phyloP scores from a whole-genome alignment of 2,329 filamentous ascomycete species.

The Claviceps capensis region DNA sequence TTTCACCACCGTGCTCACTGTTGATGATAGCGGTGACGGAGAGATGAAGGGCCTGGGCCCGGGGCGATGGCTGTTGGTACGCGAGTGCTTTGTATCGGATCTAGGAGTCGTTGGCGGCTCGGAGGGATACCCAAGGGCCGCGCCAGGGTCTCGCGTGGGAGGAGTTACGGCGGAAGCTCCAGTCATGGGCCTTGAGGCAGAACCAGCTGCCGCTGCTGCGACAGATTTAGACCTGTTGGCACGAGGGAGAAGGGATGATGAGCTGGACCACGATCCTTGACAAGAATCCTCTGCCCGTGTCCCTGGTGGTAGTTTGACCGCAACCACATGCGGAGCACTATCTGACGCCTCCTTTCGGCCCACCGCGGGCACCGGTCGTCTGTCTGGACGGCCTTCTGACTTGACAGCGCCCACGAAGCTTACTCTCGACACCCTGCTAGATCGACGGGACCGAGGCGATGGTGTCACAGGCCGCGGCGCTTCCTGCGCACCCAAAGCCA shows the following conservation, averaged over 20 bases:
- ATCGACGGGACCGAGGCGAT: constrained; percentile 28
- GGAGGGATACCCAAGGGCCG: constrained; percentile 9
- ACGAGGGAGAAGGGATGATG: constrained; percentile 17
- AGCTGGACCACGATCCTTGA: constrained; percentile 22
- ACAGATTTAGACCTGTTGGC: constrained; percentile 24
- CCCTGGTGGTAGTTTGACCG: constrained; percentile 23
- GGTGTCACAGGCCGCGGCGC: constrained; percentile 11
- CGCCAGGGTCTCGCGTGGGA: constrained; percentile 17
- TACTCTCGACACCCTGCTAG: constrained; percentile 32
- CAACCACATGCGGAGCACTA: constrained; percentile 19
- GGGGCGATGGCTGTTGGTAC: constrained; percentile 16
- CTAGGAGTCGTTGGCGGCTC: constrained; percentile 18
- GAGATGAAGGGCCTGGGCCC: constrained; percentile 38
- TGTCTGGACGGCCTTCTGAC: constrained; percentile 21
- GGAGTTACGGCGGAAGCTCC: constrained; percentile 19
- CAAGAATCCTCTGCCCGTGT: constrained; percentile 29
- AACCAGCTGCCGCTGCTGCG: constrained; percentile 19
- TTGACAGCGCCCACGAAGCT: constrained; percentile 29
- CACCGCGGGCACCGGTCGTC: constrained; percentile 22
- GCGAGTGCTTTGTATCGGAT: constrained; percentile 14
- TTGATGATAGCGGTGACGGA: constrained; percentile 45
- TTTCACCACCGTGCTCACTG: constrained; percentile 42
- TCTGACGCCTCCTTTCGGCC: constrained; percentile 17
- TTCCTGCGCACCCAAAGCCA: constrained; percentile 9
- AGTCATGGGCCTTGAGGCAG: constrained; percentile 12